Evolutionary conservation across 2,329 filamentous ascomycete genomes (phyloP).

Genomic region (Colletotrichum somersetense): DNA sequence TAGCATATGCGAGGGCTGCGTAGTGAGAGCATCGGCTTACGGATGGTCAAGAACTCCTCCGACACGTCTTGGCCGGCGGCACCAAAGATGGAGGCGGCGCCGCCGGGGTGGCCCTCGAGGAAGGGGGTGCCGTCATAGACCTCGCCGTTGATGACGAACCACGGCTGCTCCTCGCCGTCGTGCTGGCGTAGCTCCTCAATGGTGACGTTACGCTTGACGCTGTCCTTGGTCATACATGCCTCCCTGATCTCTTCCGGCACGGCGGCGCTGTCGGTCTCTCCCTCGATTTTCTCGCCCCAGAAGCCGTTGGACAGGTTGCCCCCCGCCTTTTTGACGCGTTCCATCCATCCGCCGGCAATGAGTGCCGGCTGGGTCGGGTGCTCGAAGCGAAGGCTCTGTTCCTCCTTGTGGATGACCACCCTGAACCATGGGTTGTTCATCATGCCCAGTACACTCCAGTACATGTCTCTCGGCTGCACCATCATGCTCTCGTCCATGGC

Average conservation of each 20-base stretch:
- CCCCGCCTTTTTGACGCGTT: slow-evolving; percentile 84
- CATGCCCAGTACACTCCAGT: slow-evolving; percentile 95
- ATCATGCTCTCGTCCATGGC: slow-evolving; percentile 93
- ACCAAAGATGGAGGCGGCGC: slow-evolving; percentile 84
- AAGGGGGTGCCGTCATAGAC: slow-evolving; percentile 90
- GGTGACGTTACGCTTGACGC: slow-evolving; percentile 72
- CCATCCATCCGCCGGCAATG: slow-evolving; percentile 91
- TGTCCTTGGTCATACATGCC: slow-evolving; percentile 82
- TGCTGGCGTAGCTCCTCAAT: slow-evolving; percentile 80
- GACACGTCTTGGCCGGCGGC: slow-evolving; percentile 86
- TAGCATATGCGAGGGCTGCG: neutral
- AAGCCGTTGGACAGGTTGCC: slow-evolving; percentile 84
- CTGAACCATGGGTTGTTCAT: slow-evolving; percentile 98
- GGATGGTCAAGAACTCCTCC: slow-evolving; percentile 93
- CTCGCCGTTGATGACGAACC: slow-evolving; percentile 90
- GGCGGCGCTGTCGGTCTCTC: slow-evolving; percentile 58
- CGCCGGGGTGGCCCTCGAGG: slow-evolving; percentile 85
- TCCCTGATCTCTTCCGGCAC: slow-evolving; percentile 69
- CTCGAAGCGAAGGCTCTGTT: slow-evolving; percentile 76
- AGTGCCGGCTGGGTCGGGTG: slow-evolving; percentile 87
- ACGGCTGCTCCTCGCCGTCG: slow-evolving; percentile 74
- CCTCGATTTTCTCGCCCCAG: slow-evolving; percentile 81
- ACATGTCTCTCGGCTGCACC: slow-evolving; percentile 91
- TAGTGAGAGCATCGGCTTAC: slow-evolving; percentile 65
- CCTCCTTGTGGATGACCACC: slow-evolving; percentile 79